Conservation (phyloP, 208 protist genomes). For the Vickermania spadyakhi region DNA sequence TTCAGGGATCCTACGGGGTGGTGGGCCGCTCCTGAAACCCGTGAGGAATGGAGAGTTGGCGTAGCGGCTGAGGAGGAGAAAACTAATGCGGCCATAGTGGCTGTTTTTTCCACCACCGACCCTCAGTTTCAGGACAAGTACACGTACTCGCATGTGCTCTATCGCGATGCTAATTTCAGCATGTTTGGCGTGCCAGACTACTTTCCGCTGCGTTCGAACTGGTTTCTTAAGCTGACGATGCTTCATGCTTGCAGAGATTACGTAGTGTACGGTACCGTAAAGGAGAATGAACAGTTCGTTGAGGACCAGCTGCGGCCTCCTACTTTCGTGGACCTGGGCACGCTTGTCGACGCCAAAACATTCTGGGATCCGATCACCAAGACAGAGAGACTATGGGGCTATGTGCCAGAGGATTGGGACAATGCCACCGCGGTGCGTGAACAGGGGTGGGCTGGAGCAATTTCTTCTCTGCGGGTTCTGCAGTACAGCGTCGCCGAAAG, state of each 20-base stretch:
- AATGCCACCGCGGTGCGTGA: background rate
- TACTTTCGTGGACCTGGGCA: slow-evolving; percentile 15
- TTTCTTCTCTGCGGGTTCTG: slow-evolving; percentile 12
- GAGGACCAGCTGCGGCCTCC: background rate
- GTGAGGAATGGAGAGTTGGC: slow-evolving; percentile 7
- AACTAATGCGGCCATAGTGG: slow-evolving; percentile 3
- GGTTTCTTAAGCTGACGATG: slow-evolving; percentile 16
- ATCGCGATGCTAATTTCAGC: background rate
- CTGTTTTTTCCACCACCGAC: slow-evolving; percentile 13
- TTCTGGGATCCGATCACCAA: slow-evolving; percentile 18
- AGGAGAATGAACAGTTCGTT: slow-evolving; percentile 2
- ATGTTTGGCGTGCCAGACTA: slow-evolving; percentile 21
- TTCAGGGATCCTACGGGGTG: slow-evolving; percentile 15
- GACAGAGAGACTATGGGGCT: slow-evolving; percentile 10
- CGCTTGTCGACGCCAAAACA: slow-evolving; percentile 12
- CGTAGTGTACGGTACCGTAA: slow-evolving; percentile 11
- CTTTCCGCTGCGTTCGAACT: slow-evolving; percentile 6
- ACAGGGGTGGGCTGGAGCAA: slow-evolving; percentile 16
- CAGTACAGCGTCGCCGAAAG: slow-evolving; percentile 14
- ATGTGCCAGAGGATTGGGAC: slow-evolving; percentile 4
- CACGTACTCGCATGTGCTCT: slow-evolving; percentile 8
- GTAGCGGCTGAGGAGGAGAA: slow-evolving; percentile 2
- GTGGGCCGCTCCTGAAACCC: slow-evolving; percentile 8
- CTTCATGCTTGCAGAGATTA: slow-evolving; percentile 9
- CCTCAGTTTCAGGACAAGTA: slow-evolving; percentile 5